Evolutionary conservation across 495 filamentous ascomycete genomes (phyloP).

Genomic region (Parachaetomium inaequale): DNA sequence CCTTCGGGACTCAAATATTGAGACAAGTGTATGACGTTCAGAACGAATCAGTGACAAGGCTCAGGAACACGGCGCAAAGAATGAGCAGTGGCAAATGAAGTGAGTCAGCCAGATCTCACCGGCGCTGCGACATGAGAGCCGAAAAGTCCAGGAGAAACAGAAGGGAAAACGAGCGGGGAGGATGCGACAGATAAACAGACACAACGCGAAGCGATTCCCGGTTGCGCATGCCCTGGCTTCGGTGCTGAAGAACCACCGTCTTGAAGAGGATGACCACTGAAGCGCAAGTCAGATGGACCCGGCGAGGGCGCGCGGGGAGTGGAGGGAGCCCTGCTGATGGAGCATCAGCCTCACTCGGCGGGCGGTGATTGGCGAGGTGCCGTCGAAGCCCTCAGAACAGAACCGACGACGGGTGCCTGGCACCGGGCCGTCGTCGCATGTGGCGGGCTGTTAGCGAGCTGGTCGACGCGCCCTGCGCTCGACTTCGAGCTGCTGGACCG

Average conservation of each 20-base stretch:
- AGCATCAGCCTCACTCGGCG: slow-evolving; percentile 35
- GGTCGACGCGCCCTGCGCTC: slow-evolving; percentile 14
- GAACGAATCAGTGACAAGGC: not conserved
- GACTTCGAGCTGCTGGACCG: slow-evolving; percentile 21
- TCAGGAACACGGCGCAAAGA: not conserved
- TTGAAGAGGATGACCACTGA: slow-evolving; percentile 29
- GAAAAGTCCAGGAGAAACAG: not conserved
- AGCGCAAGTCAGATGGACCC: slow-evolving; percentile 37
- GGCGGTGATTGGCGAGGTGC: slow-evolving; percentile 26
- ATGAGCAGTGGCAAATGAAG: not conserved
- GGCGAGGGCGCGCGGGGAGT: slow-evolving; percentile 26
- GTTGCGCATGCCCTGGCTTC: slow-evolving; percentile 10
- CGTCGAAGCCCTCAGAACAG: slow-evolving; percentile 35
- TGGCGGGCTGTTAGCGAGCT: slow-evolving; percentile 25
- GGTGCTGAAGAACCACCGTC: slow-evolving; percentile 20
- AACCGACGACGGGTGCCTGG: slow-evolving; percentile 32
- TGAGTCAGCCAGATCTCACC: not conserved
- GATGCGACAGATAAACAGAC: slow-evolving; percentile 13
- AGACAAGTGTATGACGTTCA: not conserved
- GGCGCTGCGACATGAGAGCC: not conserved
- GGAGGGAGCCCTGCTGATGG: slow-evolving; percentile 35
- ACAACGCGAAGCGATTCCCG: slow-evolving; percentile 13
- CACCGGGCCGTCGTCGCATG: slow-evolving; percentile 20
- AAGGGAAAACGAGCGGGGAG: slow-evolving; percentile 5
- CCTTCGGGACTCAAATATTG: not conserved